These are phyloP conservation scores for Albatrellus sp. DNA, from an alignment of 1,284 basidiomycete genomes.

Conservation along the genomic window DNA sequence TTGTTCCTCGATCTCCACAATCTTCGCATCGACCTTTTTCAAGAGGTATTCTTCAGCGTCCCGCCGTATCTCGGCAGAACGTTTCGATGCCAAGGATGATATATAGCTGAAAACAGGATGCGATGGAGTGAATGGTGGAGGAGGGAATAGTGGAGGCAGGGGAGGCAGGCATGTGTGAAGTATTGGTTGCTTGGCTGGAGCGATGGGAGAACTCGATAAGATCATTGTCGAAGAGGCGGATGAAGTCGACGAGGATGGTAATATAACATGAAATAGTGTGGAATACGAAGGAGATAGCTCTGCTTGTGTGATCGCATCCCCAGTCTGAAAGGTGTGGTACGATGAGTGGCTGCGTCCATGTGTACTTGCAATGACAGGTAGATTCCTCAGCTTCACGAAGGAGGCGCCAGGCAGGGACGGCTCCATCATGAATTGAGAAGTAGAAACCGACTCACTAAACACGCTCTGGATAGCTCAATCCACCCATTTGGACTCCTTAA, in stretches of 20 bases:
- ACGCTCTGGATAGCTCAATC: constrained; percentile 56
- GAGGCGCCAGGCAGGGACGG: background rate
- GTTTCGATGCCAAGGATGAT: constrained; percentile 39
- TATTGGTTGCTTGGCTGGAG: background rate
- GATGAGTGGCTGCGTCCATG: background rate
- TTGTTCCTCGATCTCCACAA: constrained; percentile 39
- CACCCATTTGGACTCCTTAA: constrained; percentile 57
- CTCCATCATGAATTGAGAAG: background rate
- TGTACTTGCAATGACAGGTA: too few relatives aligned
- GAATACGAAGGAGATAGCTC: constrained; percentile 40
- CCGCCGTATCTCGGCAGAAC: constrained; percentile 42
- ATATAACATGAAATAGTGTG: constrained; percentile 25
- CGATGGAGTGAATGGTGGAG: constrained; percentile 64
- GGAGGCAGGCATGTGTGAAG: constrained; percentile 10
- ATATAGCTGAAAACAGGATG: constrained; percentile 61
- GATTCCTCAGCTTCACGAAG: too few relatives aligned
- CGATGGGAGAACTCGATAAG: constrained; percentile 16
- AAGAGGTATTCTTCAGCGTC: constrained; percentile 48
- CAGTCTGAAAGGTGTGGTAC: constrained; percentile 25
- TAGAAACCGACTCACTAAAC: constrained; percentile 42
- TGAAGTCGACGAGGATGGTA: constrained; percentile 7
- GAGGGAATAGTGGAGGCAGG: constrained; percentile 45
- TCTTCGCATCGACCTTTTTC: constrained; percentile 41
- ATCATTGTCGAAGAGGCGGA: constrained; percentile 15
- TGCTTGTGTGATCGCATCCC: constrained; percentile 30